Evolutionary conservation across 176 grass and related monocot genomes (phyloP).

Genomic region (Oryza rufipogon): DNA sequence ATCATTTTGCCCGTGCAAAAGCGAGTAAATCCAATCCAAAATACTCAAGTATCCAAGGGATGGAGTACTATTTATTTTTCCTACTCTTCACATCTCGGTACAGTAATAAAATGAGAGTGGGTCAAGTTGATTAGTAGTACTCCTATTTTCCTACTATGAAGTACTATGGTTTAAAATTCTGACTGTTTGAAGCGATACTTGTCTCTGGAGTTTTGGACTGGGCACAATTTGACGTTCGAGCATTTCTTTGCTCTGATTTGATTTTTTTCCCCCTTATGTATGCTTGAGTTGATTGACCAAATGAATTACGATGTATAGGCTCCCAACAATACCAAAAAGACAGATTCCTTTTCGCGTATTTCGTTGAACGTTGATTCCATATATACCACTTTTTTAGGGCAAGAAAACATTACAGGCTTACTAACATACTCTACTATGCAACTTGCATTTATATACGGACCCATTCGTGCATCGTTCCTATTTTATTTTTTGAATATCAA

Average conservation of each 20-base stretch:
- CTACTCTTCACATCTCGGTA: too few relatives aligned
- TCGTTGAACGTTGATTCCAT: slow-evolving; percentile 17
- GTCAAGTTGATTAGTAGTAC: background rate
- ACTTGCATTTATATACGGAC: slow-evolving; percentile 23
- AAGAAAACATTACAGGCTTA: background rate
- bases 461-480: background rate
- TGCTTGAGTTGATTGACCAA: background rate
- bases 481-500: background rate
- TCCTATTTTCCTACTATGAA: too few relatives aligned
- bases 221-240: background rate
- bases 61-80: too few relatives aligned
- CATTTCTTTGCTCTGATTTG: background rate
- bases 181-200: background rate
- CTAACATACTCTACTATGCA: background rate
- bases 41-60: too few relatives aligned
- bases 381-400: background rate
- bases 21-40: too few relatives aligned
- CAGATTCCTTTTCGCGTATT: slow-evolving; percentile 13
- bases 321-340: background rate
- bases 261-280: background rate
- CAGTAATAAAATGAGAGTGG: background rate
- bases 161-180: background rate
- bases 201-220: background rate
- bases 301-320: background rate
- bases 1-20: slow-evolving; percentile 40